Base-by-base conservation (phyloP, 2,329 filamentous ascomycete species). In the Berkeleyomyces basicola region DNA sequence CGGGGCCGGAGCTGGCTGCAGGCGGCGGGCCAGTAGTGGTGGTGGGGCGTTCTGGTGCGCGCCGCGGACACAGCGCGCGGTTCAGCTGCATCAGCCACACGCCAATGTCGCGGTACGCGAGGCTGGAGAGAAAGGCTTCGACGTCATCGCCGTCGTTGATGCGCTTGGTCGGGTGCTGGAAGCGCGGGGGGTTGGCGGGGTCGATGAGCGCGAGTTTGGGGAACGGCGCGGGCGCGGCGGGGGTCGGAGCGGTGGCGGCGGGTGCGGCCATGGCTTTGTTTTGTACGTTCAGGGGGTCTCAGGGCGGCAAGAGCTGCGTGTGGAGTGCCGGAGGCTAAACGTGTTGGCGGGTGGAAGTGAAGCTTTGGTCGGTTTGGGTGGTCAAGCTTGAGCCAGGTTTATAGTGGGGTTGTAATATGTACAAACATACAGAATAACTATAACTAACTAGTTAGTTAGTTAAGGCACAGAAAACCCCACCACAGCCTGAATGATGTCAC, bases 41-140 rank as follows among this genome's bases (percentile, higher is more conserved):
- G 23, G 23, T 23, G 23, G 23, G 23, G 23, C 23, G 1, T 23
- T 23, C 23, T 23, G 23, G 23, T 70, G 36, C 68, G 67, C 79
- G 84, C 23, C 82, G 77, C 0, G 92, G 91, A 67, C 92, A 88
- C 74, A 97, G 83, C 9, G 91, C 82, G 64, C 86, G 83, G 72
- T 96, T 97, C 58, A 99, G 83, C 74, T 97, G 93, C 67, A 95
- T 79, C 57, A 97, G 77, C 72, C 96, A 97, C 57, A 82, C 80
- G 72, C 89, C 87, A 61, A 99, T 88, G 70, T 96, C 90, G 64
- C 83, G 81, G 74, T 97, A 96, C 53, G 90, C 93, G 67, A 82
- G 82, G 58, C 88, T 90, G 7, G 79, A 81, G 61, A 95, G 82
- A 72, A 97, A 99, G 66, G 80, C 82, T 23, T 82, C 73, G 62